Base-by-base conservation (phyloP, 257 asterid species). In the Nicotiana knightiana region DNA sequence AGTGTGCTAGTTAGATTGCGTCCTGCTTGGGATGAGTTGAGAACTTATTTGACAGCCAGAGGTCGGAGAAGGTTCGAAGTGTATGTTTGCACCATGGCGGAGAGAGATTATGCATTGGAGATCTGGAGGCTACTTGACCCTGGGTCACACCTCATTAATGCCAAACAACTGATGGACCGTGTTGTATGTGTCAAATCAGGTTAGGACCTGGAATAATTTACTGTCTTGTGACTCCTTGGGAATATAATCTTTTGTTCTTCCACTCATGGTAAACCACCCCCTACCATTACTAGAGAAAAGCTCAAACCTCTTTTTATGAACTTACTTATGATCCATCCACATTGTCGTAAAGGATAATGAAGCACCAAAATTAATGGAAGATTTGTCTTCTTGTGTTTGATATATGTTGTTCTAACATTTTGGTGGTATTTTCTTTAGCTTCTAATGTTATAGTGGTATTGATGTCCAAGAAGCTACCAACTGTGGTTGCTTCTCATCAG, bases 101-200 rank as follows among this genome's bases (percentile, higher is more conserved):
- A 96, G 89, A 91, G 98, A 87, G 98, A 96, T 86, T 96, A 94
- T 85, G 99, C 99, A 76, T 89, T 96, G 90, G 99, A 96, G 87
- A 96, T 96, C 91, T 96, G 99, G 99, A 92, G 99, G 89, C 84
- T 96, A 84, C 98, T 96, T 75, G 99, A 96, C 86, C 99, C 99
- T 12, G 98, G 91, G 81, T 87, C 97, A 11, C 91, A 81, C 79
- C 86, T 96, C 83, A 96, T 96, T 82, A 89, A 86, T 81, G 84
- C 91, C 63, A 89, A 92, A 86, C 94, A 93, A 80, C 89, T 93
- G 54, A 83, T 85, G 87, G 93, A 94, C 82, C 98, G 99, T 84
- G 92, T 96, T 84, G 97, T 92, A 73, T 96, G 98, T 57, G 99
- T 96, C 57, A 92, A 91, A 92, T 87, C 97, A 89, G 99, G 99